phyloP scores from a whole-genome alignment of 805 yeast genomes.

The Yamadazyma scolyti region DNA sequence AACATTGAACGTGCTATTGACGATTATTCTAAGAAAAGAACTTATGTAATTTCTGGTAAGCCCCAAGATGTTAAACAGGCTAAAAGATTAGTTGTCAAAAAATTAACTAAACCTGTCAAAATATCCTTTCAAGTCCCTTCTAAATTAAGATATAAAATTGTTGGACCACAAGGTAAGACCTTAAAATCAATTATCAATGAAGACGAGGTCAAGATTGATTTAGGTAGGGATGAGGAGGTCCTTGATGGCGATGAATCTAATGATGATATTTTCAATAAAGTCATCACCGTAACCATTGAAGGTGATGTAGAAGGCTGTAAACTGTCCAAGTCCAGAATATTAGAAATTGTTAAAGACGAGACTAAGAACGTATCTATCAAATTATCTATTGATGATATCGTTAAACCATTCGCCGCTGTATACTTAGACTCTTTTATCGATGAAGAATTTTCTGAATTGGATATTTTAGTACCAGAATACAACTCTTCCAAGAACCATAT shows the following conservation, averaged over 20 bases:
- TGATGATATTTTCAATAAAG: slow-evolving; percentile 57
- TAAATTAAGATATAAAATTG: slow-evolving; percentile 68
- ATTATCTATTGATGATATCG: slow-evolving; percentile 39
- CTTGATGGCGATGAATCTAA: slow-evolving; percentile 37
- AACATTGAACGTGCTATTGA: slow-evolving; percentile 82
- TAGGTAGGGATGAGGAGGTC: slow-evolving; percentile 41
- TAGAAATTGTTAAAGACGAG: slow-evolving; percentile 71
- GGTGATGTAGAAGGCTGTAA: slow-evolving; percentile 86
- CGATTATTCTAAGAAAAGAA: slow-evolving; percentile 69
- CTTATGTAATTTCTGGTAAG: slow-evolving; percentile 77
- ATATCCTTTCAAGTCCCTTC: slow-evolving; percentile 68
- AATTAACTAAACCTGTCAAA: slow-evolving; percentile 70
- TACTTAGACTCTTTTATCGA: slow-evolving; percentile 24
- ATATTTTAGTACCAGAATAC: slow-evolving; percentile 32
- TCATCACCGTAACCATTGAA: slow-evolving; percentile 61
- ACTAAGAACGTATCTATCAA: slow-evolving; percentile 55
- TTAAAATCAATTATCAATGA: slow-evolving; percentile 74
- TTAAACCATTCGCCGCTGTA: slow-evolving; percentile 44
- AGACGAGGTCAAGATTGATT: slow-evolving; percentile 67
- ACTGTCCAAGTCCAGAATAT: slow-evolving; percentile 65
- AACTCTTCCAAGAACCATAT: slow-evolving; percentile 38
- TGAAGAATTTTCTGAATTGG: slow-evolving; percentile 21
- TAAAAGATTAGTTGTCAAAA: slow-evolving; percentile 69
- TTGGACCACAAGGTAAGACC: slow-evolving; percentile 83
- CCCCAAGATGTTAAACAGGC: slow-evolving; percentile 64